Evolutionary conservation across 2,329 filamentous ascomycete genomes (phyloP).

Genomic region (Botryosphaeria dothidea): DNA sequence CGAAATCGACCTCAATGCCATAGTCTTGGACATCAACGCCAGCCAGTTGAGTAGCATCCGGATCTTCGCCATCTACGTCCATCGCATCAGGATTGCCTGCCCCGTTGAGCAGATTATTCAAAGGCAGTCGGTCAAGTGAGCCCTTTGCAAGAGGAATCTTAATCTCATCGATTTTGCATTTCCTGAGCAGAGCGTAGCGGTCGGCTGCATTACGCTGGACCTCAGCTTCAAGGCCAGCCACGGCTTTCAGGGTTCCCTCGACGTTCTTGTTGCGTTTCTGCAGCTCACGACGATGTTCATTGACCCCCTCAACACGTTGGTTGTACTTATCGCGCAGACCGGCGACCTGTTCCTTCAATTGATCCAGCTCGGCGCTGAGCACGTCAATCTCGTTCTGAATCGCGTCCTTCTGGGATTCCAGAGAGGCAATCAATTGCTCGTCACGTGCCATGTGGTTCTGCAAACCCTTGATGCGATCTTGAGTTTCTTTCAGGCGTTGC

Average conservation of each 20-base stretch:
- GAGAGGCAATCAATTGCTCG: constrained; percentile 65
- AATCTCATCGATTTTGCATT: constrained; percentile 93
- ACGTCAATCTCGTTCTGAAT: constrained; percentile 73
- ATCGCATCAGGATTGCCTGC: constrained; percentile 77
- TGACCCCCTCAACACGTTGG: constrained; percentile 72
- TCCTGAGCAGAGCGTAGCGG: constrained; percentile 80
- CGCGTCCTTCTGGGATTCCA: constrained; percentile 70
- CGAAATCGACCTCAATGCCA: constrained; percentile 87
- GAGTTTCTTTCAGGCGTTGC: constrained; percentile 69
- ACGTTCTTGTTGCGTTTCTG: constrained; percentile 84
- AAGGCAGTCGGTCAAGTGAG: constrained; percentile 82
- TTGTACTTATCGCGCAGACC: constrained; percentile 67
- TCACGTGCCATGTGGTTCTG: constrained; percentile 68
- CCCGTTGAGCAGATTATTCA: constrained; percentile 71
- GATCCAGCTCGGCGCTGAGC: constrained; percentile 74
- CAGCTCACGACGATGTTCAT: constrained; percentile 75
- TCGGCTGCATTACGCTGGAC: constrained; percentile 82
- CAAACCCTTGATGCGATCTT: constrained; percentile 68
- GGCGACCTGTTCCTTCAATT: constrained; percentile 71
- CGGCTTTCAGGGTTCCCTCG: constrained; percentile 71
- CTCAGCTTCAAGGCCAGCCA: constrained; percentile 78
- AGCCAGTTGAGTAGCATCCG: constrained; percentile 51
- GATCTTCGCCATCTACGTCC: constrained; percentile 80
- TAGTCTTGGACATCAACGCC: constrained; percentile 75
- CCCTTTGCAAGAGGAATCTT: constrained; percentile 74